phyloP scores from a whole-genome alignment of 257 asterid genomes.

The Mitragyna speciosa region DNA sequence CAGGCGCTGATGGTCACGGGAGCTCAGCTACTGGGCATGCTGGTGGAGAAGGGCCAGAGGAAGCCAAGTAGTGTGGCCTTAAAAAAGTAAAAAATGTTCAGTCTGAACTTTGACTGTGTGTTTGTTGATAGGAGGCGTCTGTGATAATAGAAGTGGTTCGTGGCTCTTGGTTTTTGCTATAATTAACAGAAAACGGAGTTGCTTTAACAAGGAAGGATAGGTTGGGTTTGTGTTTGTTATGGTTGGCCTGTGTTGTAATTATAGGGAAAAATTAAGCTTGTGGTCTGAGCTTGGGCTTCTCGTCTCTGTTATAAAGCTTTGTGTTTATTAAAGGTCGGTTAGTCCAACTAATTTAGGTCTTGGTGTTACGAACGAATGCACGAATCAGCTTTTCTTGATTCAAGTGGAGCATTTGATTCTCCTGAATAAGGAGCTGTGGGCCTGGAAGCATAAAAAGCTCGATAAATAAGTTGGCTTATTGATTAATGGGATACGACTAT shows the following conservation, averaged over 20 bases:
- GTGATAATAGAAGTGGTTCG: not conserved
- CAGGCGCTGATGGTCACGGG: slow-evolving; percentile 41
- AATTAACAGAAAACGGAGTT: slow-evolving; percentile 1
- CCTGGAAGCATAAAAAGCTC: not conserved
- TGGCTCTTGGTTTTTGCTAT: slow-evolving; percentile 5
- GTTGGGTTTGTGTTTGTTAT: not conserved
- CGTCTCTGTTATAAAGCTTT: not conserved
- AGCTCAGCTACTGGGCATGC: slow-evolving; percentile 35
- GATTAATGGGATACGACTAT: no score
- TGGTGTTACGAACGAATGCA: slow-evolving; percentile 5
- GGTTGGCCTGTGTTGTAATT: slow-evolving; percentile 12
- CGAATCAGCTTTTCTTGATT: not conserved
- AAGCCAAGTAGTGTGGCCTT: slow-evolving; percentile 33
- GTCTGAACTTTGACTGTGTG: not conserved
- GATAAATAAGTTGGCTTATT: not conserved
- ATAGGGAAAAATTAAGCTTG: slow-evolving; percentile 16
- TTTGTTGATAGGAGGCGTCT: slow-evolving; percentile 6
- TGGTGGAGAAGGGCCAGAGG: slow-evolving; percentile 41
- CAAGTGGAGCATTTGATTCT: no score
- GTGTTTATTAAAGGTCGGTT: not conserved
- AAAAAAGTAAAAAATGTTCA: not conserved
- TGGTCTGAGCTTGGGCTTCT: slow-evolving; percentile 5
- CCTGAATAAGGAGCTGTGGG: no score
- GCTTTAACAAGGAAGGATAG: not conserved
- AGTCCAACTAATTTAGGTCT: not conserved